These are phyloP conservation scores for Salix brachista DNA, from an alignment of 345 rosid genomes.

Conservation along the genomic window DNA sequence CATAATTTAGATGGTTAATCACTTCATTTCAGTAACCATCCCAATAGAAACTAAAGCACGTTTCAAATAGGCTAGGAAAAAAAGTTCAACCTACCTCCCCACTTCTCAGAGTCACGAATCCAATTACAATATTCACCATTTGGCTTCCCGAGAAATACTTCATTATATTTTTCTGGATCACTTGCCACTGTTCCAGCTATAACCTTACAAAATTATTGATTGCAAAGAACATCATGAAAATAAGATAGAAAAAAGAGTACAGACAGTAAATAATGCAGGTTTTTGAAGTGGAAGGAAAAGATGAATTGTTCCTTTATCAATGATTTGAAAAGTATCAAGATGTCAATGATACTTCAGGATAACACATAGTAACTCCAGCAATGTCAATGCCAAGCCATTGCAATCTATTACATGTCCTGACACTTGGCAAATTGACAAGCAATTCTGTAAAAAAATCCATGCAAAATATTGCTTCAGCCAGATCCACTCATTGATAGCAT, in stretches of 20 bases:
- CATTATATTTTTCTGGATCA: conserved; percentile 63
- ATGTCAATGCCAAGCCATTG: not conserved
- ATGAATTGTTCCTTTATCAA: not conserved
- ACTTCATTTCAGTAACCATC: not conserved
- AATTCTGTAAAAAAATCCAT: not conserved
- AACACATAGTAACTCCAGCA: not conserved
- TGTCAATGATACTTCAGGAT: not conserved
- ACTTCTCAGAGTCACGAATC: conserved; percentile 87
- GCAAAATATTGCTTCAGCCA: not conserved
- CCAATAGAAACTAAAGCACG: not conserved
- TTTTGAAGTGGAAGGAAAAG: not conserved
- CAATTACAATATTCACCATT: conserved; percentile 79
- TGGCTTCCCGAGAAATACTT: conserved; percentile 81
- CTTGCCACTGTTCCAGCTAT: conserved; percentile 89
- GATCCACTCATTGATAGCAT: not conserved
- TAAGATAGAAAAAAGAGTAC: not conserved
- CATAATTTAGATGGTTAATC: not conserved
- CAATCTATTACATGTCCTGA: not conserved
- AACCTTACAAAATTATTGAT: conserved; percentile 47
- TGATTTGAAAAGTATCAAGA: not conserved
- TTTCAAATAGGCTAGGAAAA: not conserved
- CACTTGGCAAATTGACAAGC: not conserved
- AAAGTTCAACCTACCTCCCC: conserved; percentile 70
- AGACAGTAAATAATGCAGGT: not conserved
- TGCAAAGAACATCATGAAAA: not conserved